Base-by-base conservation (phyloP, 805 yeast species). In the Metschnikowia orientalis region DNA sequence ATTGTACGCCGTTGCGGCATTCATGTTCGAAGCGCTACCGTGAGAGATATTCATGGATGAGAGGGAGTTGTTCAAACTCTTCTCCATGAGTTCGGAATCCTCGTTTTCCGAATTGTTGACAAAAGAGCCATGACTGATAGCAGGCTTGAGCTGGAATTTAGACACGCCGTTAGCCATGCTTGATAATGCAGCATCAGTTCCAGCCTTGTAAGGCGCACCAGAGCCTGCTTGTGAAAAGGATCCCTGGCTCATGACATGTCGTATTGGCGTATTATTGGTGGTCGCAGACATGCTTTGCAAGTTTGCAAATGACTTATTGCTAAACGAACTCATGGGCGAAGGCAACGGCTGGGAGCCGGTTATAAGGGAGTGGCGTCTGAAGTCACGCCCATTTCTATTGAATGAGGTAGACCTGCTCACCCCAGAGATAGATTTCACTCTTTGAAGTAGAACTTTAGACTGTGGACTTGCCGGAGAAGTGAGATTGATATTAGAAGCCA, bases 291-390 rank as follows among this genome's bases (percentile, higher is more conserved):
- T 59, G 47, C 13, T 59, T 32, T 54, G 59, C n/a, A 55, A 57
- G 35, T 52, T 62, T 17, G 61, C 54, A 40, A 61, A 63, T 13
- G 67, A 54, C 40, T 61, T 63, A 20, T 29, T 29, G 43, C 61
- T 64, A 40, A 64, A 65, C 1, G 90, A 73, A 33, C 89, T 67
- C 30, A 87, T 64, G 1, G 96, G 95, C 1, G 95, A 82, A 4
- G 96, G 95, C 37, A 88, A 63, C 2, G 97, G 97, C 56, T 88
- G 95, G 0, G 95, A 86, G 1, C 95, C 95, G 0, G 94, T 84
- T 30, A 88, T 81, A 15, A 88, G 60, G 0, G 94, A 79, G 42
- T 78, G 80, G 23, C 90, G 62, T 50, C 95, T 71, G 20, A 85
- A 65, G 33, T 82, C 54, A 28, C 82, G 50, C 5, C 70, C 71